phyloP scores from a whole-genome alignment of 2,329 filamentous ascomycete genomes.

The Trichoderma sp. region DNA sequence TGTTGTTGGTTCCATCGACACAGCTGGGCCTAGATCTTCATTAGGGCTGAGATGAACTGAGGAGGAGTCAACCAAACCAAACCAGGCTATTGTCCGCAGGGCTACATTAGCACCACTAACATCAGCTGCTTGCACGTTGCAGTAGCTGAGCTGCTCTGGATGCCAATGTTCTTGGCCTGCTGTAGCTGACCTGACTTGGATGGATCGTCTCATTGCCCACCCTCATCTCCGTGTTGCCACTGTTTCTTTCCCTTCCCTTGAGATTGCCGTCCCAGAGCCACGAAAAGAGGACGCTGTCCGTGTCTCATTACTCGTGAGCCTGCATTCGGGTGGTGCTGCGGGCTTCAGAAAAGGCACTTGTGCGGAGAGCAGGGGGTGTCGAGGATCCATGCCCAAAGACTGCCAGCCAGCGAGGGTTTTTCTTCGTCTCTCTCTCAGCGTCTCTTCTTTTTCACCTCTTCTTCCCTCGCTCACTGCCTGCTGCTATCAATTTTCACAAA shows the following conservation, averaged over 20 bases:
- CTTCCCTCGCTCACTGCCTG: background rate
- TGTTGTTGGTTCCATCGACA: background rate
- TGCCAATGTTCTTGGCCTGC: background rate
- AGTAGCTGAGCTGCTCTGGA: background rate
- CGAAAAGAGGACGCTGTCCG: background rate
- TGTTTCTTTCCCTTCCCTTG: background rate
- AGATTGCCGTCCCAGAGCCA: background rate
- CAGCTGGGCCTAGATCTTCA: background rate
- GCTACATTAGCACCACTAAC: background rate
- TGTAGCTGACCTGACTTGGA: background rate
- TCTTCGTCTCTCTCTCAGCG: background rate
- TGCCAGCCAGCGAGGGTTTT: background rate
- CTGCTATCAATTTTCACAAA: background rate
- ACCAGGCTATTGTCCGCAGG: background rate
- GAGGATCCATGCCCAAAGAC: background rate
- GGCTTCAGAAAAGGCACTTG: background rate
- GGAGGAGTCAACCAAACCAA: background rate
- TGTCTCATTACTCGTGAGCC: background rate
- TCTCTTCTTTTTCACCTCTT: background rate
- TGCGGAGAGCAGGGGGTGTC: background rate
- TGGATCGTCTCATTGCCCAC: background rate
- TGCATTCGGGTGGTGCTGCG: background rate
- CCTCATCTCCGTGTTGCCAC: background rate
- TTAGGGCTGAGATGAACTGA: conserved; percentile 8
- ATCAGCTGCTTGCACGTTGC: background rate